phyloP scores from a whole-genome alignment of 805 yeast genomes.

The Naumovozyma baii region DNA sequence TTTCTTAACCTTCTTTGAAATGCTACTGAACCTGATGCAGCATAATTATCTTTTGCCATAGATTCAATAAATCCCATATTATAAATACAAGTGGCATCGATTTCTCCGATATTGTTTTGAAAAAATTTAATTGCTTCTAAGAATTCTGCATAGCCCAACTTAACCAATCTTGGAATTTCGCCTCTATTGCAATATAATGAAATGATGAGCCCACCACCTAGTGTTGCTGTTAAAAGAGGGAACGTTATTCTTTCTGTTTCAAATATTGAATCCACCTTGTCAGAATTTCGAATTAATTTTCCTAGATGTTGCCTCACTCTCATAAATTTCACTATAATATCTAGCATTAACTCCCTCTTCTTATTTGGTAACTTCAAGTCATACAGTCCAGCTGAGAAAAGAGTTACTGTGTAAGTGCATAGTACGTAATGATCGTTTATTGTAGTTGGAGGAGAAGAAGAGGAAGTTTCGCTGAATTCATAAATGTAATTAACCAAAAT shows the following conservation, averaged over 20 bases:
- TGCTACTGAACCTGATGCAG: slow-evolving; percentile 64
- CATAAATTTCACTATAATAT: slow-evolving; percentile 31
- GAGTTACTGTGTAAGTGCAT: slow-evolving; percentile 29
- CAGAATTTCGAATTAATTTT: slow-evolving; percentile 16
- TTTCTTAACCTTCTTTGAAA: slow-evolving; percentile 57
- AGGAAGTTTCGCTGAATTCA: slow-evolving; percentile 12
- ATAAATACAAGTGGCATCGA: slow-evolving; percentile 11
- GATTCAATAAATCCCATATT: slow-evolving; percentile 33
- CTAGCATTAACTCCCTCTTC: slow-evolving; percentile 29
- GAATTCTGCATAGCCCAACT: slow-evolving; percentile 6
- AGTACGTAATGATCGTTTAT: slow-evolving; percentile 9
- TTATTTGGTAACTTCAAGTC: slow-evolving; percentile 21
- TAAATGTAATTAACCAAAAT: slow-evolving; percentile 22
- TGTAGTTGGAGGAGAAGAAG: slow-evolving; percentile 3
- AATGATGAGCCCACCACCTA: slow-evolving; percentile 42
- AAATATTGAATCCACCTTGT: slow-evolving; percentile 14
- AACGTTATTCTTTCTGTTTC: slow-evolving; percentile 22
- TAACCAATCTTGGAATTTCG: slow-evolving; percentile 8
- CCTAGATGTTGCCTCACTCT: slow-evolving; percentile 29
- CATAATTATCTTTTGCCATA: slow-evolving; percentile 43
- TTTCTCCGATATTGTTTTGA: slow-evolving; percentile 17
- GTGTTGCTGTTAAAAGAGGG: slow-evolving; percentile 26
- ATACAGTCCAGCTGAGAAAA: slow-evolving; percentile 28
- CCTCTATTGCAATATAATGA: slow-evolving; percentile 36
- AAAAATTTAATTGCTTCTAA: slow-evolving; percentile 12